These are phyloP conservation scores for Danielozyma ontarioensis DNA, from an alignment of 805 yeast species.

Conservation along the genomic window DNA sequence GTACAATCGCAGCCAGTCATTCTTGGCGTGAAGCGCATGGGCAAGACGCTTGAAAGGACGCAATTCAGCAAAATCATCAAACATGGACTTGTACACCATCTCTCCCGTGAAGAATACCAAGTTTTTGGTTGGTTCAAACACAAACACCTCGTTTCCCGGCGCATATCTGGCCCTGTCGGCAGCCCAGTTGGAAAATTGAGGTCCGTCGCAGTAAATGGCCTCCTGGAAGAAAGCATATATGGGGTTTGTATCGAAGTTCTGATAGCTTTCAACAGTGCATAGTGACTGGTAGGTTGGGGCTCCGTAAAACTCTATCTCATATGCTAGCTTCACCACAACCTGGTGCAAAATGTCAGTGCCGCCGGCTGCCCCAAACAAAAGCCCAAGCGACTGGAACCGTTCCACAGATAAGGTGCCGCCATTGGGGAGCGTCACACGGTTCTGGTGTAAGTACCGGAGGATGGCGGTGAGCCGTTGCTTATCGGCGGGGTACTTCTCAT, in stretches of 20 bases:
- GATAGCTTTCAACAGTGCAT: constrained; percentile 22
- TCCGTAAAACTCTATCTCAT: constrained; percentile 33
- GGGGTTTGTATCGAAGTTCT: constrained; percentile 49
- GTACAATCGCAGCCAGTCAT: constrained; percentile 34
- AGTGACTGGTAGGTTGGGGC: constrained; percentile 35
- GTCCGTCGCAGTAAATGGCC: constrained; percentile 50
- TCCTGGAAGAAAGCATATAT: constrained; percentile 55
- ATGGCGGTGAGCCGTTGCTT: constrained; percentile 31
- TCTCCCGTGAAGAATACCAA: constrained; percentile 49
- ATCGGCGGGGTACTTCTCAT: constrained; percentile 46
- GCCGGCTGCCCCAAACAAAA: constrained; percentile 46
- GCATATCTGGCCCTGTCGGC: constrained; percentile 37
- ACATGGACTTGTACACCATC: constrained; percentile 50
- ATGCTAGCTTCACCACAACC: constrained; percentile 34
- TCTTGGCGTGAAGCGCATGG: constrained; percentile 24
- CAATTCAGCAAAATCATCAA: constrained; percentile 43
- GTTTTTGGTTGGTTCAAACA: constrained; percentile 11
- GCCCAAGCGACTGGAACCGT: constrained; percentile 50
- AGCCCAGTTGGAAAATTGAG: constrained; percentile 40
- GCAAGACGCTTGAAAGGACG: constrained; percentile 37
- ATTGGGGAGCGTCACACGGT: constrained; percentile 39
- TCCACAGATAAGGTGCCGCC: constrained; percentile 47
- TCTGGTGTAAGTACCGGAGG: constrained; percentile 23
- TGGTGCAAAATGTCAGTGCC: constrained; percentile 46
- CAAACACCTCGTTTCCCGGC: constrained; percentile 21